Evolutionary conservation across 2,329 filamentous ascomycete genomes (phyloP), one percentile per base, ranked within the genome.

Genomic region (Dryadomyces quercivorus): DNA sequence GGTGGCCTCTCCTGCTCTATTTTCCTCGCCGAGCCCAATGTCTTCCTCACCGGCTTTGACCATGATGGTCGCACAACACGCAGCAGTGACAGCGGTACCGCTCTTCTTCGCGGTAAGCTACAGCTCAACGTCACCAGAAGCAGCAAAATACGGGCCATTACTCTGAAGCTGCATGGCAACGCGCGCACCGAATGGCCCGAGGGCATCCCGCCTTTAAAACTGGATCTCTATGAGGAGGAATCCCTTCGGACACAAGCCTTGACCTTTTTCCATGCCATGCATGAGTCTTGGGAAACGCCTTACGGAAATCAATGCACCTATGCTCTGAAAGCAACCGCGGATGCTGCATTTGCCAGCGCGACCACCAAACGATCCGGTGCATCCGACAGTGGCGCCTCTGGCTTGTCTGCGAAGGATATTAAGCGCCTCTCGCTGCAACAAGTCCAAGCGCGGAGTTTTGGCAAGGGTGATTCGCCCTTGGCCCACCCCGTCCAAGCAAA

Each of bases 181-280:
- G 88, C 90, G 3, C 81, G 86, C 59, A 97, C 93, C 1, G 90
- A 95, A 65, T 98, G 93, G 93, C 92, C 93, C 16, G 93, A 97
- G 72, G 89, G 90, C 51, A 93, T 97, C 34, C 92, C 93, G 3
- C 90, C 91, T 0, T 78, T 85, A 55, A 95, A 95, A 67, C 78
- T 85, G 1, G 87, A 95, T 44, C 82, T 88, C 53, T 85, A 82
- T 62, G 90, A 97, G 65, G 86, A 88, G 59, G 86, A 93, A 61
- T 88, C 84, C 3, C 76, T 97, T 57, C 85, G 94, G 69, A 92
- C 87, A 44, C 91, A 96, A 64, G 92, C 83, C 18, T 83, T 89
- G 70, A 92, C 86, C 0, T 97, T 97, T 66, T 98, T 96, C 75
- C 94, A 96, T 63, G 85, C 86, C 50, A 72, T 78, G 64, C 78